A percentile compares a stretch with the other conserved stretches of the same genome.
phyloP scores from a whole-genome alignment of 2,329 filamentous ascomycete genomes.

The Nemania sp. region DNA sequence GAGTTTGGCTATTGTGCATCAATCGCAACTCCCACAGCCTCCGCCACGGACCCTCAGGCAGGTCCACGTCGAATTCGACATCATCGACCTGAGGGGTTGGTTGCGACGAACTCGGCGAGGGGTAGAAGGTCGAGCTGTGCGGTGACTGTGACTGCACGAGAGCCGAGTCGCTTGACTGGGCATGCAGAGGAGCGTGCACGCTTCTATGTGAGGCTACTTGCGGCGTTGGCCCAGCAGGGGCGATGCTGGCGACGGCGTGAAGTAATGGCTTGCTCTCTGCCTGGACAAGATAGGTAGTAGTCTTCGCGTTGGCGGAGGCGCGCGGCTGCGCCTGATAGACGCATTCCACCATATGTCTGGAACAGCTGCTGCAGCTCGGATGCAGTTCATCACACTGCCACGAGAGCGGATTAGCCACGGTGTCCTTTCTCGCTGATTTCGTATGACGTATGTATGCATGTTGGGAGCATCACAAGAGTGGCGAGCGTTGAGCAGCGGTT shows the following conservation, averaged over 20 bases:
- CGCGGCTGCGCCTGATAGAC: slow-evolving; percentile 34
- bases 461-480: neutral
- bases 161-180: slow-evolving; percentile 22
- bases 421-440: neutral
- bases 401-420: slow-evolving; percentile 15
- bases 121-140: slow-evolving; percentile 29
- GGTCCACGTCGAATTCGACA: slow-evolving; percentile 35
- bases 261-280: slow-evolving; percentile 20
- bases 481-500: neutral
- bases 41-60: slow-evolving; percentile 44
- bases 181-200: slow-evolving; percentile 6
- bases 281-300: slow-evolving; percentile 2
- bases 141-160: slow-evolving; percentile 29
- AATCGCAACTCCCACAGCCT: slow-evolving; percentile 45
- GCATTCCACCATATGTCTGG: slow-evolving; percentile 40
- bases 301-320: slow-evolving; percentile 16
- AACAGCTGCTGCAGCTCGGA: slow-evolving; percentile 39
- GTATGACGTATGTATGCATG: neutral
- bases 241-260: slow-evolving; percentile 8
- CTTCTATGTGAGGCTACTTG: slow-evolving; percentile 12
- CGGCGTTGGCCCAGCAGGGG: slow-evolving; percentile 10
- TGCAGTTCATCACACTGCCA: slow-evolving; percentile 39
- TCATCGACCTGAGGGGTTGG: slow-evolving; percentile 26
- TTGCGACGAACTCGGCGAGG: slow-evolving; percentile 33
- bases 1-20: slow-evolving; percentile 43